phyloP scores from a whole-genome alignment of 805 yeast species.

The Candida boidinii region DNA sequence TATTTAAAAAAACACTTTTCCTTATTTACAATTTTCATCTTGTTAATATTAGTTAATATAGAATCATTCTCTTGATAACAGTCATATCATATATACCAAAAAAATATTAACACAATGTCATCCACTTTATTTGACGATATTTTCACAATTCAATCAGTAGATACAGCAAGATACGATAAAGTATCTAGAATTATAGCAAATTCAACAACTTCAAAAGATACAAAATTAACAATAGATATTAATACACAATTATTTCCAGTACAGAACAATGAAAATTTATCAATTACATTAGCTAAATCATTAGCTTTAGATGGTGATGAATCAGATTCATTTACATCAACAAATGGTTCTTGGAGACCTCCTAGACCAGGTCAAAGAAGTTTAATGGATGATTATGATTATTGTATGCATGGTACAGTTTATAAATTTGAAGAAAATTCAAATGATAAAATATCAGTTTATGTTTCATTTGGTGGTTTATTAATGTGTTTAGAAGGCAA shows the following conservation, averaged over 20 bases:
- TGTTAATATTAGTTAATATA: no score
- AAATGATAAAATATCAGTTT: conserved; percentile 69
- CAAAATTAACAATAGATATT: conserved; percentile 79
- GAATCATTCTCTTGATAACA: no score
- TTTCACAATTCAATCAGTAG: conserved; percentile 77
- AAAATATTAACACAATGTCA: conserved; percentile 33
- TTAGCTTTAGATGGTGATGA: conserved; percentile 43
- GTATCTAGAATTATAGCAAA: conserved; percentile 84
- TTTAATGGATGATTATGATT: conserved; percentile 93
- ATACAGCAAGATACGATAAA: conserved; percentile 84
- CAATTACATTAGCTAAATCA: conserved; percentile 79
- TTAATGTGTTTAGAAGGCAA: conserved; percentile 92
- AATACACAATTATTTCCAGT: conserved; percentile 92
- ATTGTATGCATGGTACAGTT: conserved; percentile 96
- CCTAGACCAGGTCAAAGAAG: conserved; percentile 79
- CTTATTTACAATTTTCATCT: no score
- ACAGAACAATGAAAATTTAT: conserved; percentile 61
- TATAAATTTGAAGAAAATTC: conserved; percentile 88
- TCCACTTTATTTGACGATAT: conserved; percentile 87
- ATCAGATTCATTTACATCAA: conserved; percentile 34
- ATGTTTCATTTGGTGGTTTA: conserved; percentile 93
- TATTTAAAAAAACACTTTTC: no score
- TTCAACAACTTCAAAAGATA: conserved; percentile 73
- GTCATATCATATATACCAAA: neutral
- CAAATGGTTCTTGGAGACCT: conserved; percentile 67